Base-by-base conservation (phyloP, 768 basidiomycete species). In the Rhodotorula graminis region DNA sequence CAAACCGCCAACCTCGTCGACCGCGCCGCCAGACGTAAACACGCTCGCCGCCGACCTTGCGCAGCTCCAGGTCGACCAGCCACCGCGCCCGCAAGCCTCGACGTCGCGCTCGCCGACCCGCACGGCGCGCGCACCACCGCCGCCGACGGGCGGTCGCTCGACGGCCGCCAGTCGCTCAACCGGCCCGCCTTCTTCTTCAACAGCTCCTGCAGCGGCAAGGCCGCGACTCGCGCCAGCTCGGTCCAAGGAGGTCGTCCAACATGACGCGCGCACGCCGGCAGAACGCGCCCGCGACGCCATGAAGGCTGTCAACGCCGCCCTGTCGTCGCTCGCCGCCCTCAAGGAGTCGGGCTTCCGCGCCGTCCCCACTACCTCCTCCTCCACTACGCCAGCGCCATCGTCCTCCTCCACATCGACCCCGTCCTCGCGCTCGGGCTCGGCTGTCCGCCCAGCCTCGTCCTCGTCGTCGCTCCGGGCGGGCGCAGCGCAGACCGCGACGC, bases 371-470 rank as follows among this genome's bases (percentile, higher is more conserved):
- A 18, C 44, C 44, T 2, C 44, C 44, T 25, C 27, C 27, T 59
- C 69, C 1, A 12, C 33, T 5, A 37, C 37, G 9, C 37, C 37
- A 9, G 37, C 37, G 37, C 19, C 65, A 0, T 10, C 64, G 2
- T 8, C 64, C 21, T 29, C 58, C n/a, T 11, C 56, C 12, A 29
- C 50, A 6, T 37, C 37, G 37, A 19, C 61, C 11, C 50, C 44
- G 23, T 25, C 63, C 15, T 31, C 59, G 7, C 23, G 44, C 6
- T 33, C 71, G 29, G 76, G 18, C 66, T 81, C 56, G 78, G 80
- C 75, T 70, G 76, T 61, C 70, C 81, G 8, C 81, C 81, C 21
- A 56, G 70, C 27, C 78, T 76, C 52, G 67, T 83, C 69, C 61
- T 81, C 29, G 79, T 78, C 52, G 75, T 80, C 40, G 61, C 81